Evolutionary conservation across 768 basidiomycete genomes (phyloP).

Genomic region (Termitomyces sp.): DNA sequence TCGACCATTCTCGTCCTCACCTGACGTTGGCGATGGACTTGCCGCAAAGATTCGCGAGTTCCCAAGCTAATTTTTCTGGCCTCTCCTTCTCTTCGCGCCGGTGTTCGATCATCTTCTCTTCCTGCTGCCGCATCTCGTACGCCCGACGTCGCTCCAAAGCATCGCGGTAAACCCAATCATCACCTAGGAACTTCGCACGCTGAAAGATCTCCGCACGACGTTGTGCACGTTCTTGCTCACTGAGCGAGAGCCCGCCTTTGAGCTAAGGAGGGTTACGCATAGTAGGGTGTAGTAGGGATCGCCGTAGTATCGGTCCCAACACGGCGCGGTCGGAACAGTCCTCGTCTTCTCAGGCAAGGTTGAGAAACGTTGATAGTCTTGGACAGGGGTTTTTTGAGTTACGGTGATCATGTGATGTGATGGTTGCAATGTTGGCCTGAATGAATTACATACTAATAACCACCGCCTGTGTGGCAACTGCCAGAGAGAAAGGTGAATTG

Average conservation of each 20-base stretch:
- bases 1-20: constrained; percentile 2
- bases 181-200: constrained; percentile 36
- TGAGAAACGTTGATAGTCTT: too few species aligned
- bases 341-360: too few species aligned
- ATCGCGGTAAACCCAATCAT: constrained; percentile 33
- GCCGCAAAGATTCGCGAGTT: constrained; percentile 12
- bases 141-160: constrained; percentile 28
- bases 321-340: too few species aligned
- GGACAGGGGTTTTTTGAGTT: too few species aligned
- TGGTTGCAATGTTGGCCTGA: too few species aligned
- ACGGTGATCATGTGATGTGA: too few species aligned
- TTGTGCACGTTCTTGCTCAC: constrained; percentile 19
- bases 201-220: constrained; percentile 33
- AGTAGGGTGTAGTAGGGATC: not conserved
- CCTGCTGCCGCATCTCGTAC: constrained; percentile 25
- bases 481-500: too few species aligned
- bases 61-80: constrained; percentile 10
- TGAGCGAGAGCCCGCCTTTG: constrained; percentile 21
- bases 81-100: constrained; percentile 15
- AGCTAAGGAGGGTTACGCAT: constrained; percentile 9
- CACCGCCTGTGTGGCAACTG: too few species aligned
- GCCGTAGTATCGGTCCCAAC: too few species aligned
- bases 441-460: too few species aligned
- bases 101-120: constrained; percentile 14
- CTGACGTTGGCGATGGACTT: constrained; percentile 13